Conservation (phyloP, 805 yeast genomes). For the Vanderwaltozyma polyspora region DNA sequence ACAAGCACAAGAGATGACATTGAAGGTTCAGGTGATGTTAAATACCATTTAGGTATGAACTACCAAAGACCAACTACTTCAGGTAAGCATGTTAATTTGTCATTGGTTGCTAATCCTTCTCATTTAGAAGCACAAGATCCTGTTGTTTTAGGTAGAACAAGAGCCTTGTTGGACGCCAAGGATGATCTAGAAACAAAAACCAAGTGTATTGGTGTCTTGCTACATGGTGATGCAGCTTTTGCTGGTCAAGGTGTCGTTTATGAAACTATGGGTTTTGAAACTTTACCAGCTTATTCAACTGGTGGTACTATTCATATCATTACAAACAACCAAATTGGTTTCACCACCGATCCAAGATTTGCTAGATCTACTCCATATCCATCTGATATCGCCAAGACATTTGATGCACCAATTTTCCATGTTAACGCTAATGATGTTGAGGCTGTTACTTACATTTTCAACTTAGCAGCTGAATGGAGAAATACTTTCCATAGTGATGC, state of each 20-base stretch:
- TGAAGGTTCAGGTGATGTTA: conserved; percentile 98
- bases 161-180: conserved; percentile 90
- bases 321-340: conserved; percentile 97
- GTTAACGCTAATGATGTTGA: conserved; percentile 98
- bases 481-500: conserved; percentile 94
- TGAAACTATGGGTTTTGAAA: conserved; percentile 93
- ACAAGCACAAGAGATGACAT: conserved; percentile 51
- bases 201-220: conserved; percentile 82
- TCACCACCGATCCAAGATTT: conserved; percentile 96
- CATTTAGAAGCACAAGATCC: conserved; percentile 99
- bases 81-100: conserved; percentile 89
- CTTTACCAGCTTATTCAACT: conserved; percentile 88
- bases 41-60: conserved; percentile 98
- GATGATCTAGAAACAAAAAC: conserved; percentile 69
- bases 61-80: conserved; percentile 98
- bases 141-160: conserved; percentile 93
- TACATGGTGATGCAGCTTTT: conserved; percentile 99
- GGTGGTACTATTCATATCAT: conserved; percentile 98
- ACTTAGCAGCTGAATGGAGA: conserved; percentile 98
- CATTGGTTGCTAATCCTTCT: conserved; percentile 96
- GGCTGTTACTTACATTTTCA: conserved; percentile 81
- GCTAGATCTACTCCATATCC: conserved; percentile 98
- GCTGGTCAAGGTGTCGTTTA: conserved; percentile 98
- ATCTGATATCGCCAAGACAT: conserved; percentile 91
- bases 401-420: conserved; percentile 98